These are phyloP conservation scores for Fraxinus americana DNA, from an alignment of 257 asterid genomes.

Conservation along the genomic window DNA sequence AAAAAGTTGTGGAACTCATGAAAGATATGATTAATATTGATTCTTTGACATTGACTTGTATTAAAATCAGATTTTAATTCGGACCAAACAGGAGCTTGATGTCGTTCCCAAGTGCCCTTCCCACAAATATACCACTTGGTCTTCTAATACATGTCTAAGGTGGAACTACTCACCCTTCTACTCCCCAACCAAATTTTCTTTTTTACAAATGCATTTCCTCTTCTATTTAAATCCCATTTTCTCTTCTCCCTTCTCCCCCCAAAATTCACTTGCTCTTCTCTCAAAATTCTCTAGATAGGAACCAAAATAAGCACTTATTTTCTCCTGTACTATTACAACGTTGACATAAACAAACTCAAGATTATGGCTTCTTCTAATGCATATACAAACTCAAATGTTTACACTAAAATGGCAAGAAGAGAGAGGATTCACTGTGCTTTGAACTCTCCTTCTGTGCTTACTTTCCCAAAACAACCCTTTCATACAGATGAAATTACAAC, in stretches of 20 bases:
- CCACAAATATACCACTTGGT: constrained; percentile 35
- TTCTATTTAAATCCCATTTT: constrained; percentile 14
- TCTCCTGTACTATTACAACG: neutral
- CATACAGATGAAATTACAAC: neutral
- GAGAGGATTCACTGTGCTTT: constrained; percentile 21
- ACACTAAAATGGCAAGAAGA: constrained; percentile 5
- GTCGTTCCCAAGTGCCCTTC: constrained; percentile 7
- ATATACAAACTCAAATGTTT: constrained; percentile 16
- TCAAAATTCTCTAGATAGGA: neutral
- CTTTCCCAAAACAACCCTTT: constrained; percentile 18
- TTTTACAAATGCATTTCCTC: too few relatives aligned
- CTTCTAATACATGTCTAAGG: constrained; percentile 21
- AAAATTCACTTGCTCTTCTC: constrained; percentile 19
- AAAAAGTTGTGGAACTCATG: too few relatives aligned
- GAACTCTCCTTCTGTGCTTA: constrained; percentile 24
- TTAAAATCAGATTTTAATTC: too few relatives aligned
- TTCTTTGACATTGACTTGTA: too few relatives aligned
- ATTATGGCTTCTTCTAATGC: constrained; percentile 18
- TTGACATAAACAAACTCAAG: neutral
- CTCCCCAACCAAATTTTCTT: neutral
- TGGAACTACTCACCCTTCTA: constrained; percentile 11
- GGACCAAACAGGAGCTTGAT: too few relatives aligned
- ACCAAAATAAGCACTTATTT: neutral
- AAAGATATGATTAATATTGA: too few relatives aligned
- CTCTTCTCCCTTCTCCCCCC: constrained; percentile 4